Evolutionary conservation across 176 grass and related monocot species (phyloP), one percentile per base, ranked within the genome.

Genomic region (Poa annua): DNA sequence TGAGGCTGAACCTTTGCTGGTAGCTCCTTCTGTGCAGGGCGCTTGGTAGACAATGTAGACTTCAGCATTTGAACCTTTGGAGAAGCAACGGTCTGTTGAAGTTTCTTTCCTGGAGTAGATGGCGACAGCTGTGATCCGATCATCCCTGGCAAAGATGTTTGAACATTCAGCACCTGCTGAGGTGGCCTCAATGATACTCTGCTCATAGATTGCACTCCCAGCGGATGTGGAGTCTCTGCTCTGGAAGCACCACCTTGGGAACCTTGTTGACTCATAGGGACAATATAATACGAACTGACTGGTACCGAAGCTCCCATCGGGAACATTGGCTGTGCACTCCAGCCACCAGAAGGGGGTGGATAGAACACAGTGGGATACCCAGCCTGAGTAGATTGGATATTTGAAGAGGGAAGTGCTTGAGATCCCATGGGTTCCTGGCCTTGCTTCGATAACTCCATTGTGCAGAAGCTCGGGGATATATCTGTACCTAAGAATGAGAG

Each of bases 41-140:
- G 89, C 66, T 92, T 99, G 77, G 83, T 85, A 72, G 83, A 88
- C 59, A 34, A 55, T 26, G 69, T 61, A 68, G 85, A 81, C 87
- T 89, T 89, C 80, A 88, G 50, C 77, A 87, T 84, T 22, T 94
- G 92, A 86, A 84, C 41, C 70, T 92, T 94, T 70, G 85, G 77
- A 50, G 85, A 89, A 83, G 82, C 78, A 73, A 35, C 38, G 29
- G 76, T 5, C 11, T 82, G 82, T 57, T 85, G 87, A 11, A 47
- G 73, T 67, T 88, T 85, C 76, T 80, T 94, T 44, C 80, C 81
- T 50, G 49, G 59, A 41, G 20, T 50, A 36, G 86, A 78, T 56
- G 87, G 85, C 0, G 75, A 90, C 21, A 80, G 64, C 54, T 85
- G 89, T 41, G 92, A 85, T 65, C 81, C 77, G 71, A 74, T 41